Evolutionary conservation across 106 monocot species (phyloP).

Genomic region (Agapanthus africanus): DNA sequence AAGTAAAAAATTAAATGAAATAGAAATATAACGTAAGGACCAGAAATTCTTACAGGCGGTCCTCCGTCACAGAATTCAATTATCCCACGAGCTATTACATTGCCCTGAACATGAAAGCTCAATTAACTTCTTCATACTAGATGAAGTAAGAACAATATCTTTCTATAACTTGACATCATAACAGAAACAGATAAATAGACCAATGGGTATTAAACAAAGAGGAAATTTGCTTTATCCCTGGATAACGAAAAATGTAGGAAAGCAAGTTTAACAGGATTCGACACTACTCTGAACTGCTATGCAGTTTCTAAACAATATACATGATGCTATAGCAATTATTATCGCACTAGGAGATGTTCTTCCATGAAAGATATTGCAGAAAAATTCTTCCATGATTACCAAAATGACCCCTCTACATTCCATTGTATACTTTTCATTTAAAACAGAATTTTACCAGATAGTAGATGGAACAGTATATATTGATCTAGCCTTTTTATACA

Average conservation of each 20-base stretch:
- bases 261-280: neutral
- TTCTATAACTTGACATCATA: neutral
- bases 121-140: neutral
- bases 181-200: neutral
- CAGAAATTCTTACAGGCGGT: slow-evolving; percentile 39
- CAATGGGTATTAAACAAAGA: neutral
- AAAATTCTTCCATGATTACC: no score
- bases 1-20: neutral
- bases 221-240: neutral
- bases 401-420: no score
- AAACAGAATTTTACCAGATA: no score
- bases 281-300: no score
- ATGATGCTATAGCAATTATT: no score
- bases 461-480: no score
- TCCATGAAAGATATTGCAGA: no score
- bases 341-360: no score
- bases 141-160: neutral
- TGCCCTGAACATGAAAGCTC: slow-evolving; percentile 31
- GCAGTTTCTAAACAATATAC: no score
- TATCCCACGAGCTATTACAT: slow-evolving; percentile 53
- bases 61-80: slow-evolving; percentile 54
- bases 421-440: no score
- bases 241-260: neutral
- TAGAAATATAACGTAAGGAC: neutral
- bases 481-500: no score